Evolutionary conservation across 805 yeast genomes (phyloP).

Genomic region (Pichia nakasei): DNA sequence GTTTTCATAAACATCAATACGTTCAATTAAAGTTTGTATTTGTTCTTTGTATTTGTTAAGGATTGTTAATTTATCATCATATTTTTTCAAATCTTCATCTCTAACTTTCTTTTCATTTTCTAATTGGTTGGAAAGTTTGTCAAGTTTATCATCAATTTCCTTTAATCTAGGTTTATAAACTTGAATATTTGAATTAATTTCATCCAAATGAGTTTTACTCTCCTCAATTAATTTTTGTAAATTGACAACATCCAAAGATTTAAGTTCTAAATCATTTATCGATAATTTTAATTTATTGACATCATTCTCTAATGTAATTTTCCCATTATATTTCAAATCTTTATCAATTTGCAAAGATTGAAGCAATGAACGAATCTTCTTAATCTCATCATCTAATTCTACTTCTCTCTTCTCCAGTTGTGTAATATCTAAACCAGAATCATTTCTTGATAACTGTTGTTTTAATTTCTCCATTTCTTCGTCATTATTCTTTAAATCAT

Average conservation of each 20-base stretch:
- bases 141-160: neutral
- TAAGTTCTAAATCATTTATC: constrained; percentile 45
- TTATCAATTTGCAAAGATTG: constrained; percentile 31
- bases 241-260: constrained; percentile 38
- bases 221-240: constrained; percentile 32
- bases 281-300: constrained; percentile 45
- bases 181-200: constrained; percentile 5
- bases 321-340: constrained; percentile 36
- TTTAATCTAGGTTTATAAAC: neutral
- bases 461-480: constrained; percentile 6
- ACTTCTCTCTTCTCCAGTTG: neutral
- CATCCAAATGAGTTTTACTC: constrained; percentile 19
- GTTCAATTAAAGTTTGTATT: too few relatives aligned
- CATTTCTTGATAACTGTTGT: neutral
- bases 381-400: constrained; percentile 3
- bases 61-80: constrained; percentile 9
- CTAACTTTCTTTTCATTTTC: neutral
- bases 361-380: constrained; percentile 30
- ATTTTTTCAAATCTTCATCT: neutral
- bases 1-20: constrained; percentile 26
- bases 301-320: constrained; percentile 37
- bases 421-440: neutral
- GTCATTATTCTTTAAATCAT: constrained; percentile 8
- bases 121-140: neutral
- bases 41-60: constrained; percentile 40